A percentile compares a stretch with the other conserved stretches of the same genome.
Conservation (phyloP, 1,284 basidiomycete species). For the Ganoderma lucidum region DNA sequence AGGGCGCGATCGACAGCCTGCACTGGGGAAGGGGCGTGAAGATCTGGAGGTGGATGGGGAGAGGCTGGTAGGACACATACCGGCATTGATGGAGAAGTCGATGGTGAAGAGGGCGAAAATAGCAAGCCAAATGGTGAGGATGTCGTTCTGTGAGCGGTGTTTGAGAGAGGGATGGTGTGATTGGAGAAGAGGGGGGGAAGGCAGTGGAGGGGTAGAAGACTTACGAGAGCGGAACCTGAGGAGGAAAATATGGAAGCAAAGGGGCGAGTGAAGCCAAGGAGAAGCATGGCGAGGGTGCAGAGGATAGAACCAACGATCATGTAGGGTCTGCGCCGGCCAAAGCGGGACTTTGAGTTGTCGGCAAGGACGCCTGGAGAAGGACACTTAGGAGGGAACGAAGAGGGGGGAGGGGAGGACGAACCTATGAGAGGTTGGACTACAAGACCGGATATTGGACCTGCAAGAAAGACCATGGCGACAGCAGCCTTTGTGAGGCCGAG, state of each 20-base stretch:
- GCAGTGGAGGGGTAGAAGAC: background rate
- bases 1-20: slow-evolving; percentile 87
- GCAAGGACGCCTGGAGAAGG: slow-evolving; percentile 71
- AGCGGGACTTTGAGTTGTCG: slow-evolving; percentile 87
- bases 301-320: slow-evolving; percentile 80
- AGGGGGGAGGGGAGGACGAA: slow-evolving; percentile 27
- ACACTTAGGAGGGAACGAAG: background rate
- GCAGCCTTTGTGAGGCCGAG: slow-evolving; percentile 89
- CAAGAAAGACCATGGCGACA: slow-evolving; percentile 93
- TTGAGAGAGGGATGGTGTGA: background rate
- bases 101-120: slow-evolving; percentile 89
- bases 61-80: slow-evolving; percentile 45
- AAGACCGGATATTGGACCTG: slow-evolving; percentile 91
- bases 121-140: slow-evolving; percentile 80
- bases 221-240: slow-evolving; percentile 28
- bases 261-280: slow-evolving; percentile 86
- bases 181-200: background rate
- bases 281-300: slow-evolving; percentile 77
- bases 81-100: slow-evolving; percentile 94
- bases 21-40: slow-evolving; percentile 50
- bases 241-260: slow-evolving; percentile 70
- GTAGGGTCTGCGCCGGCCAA: slow-evolving; percentile 86
- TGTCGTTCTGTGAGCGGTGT: slow-evolving; percentile 57
- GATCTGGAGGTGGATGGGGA: background rate
- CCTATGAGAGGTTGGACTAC: slow-evolving; percentile 93